Base-by-base conservation (phyloP, 148 eudicot genomes). In the Beta vulgaris region DNA sequence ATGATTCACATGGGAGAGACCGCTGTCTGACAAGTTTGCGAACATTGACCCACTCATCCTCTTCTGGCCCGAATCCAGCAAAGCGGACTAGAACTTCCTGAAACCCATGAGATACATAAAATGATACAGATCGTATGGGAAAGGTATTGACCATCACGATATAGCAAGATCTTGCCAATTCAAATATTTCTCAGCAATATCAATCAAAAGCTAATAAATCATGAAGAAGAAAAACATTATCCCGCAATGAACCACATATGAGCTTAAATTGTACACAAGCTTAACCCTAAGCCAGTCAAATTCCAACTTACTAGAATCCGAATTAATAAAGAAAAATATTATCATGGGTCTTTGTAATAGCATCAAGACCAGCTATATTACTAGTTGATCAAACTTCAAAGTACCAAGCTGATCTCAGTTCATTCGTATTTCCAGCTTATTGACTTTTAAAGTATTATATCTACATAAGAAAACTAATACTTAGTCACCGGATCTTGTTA, bases 61-160 rank as follows among this genome's bases (percentile, higher is more conserved):
- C 97, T 73, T 92, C 93, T 36, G 86, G 81, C 62, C 96, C 97
- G 80, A 95, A 95, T 80, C 98, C 98, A 80, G 98, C 73, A 82
- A 92, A 92, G 44, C 96, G 97, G 76, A 95, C 96, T 64, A 89
- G 70, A 81, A 89, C 98, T 89, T 95, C 97, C 98, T 95, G 86
- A 83, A 82, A 75, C 35, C 39, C 75, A 76, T 13, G 21, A 71
- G 37, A 32, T 44, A 51, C 40, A 34, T 71, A 66, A 82, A 82
- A 32, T 73, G 75, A 68, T 16, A 69, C 48, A 40, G 21, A 51
- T 68, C 69, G 73, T 48, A 44, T 10, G 53, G 42, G 5, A 69
- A 60, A 23, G 43, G 23, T 26, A 29, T 40, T 63, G 18, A 39
- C 18, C n/a, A 19, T 64, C 26, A 19, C 8, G 1, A 19, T 10